Evolutionary conservation across 768 basidiomycete species (phyloP), one percentile per base, ranked within the genome.

Genomic region (Pleurotus cornucopiae): DNA sequence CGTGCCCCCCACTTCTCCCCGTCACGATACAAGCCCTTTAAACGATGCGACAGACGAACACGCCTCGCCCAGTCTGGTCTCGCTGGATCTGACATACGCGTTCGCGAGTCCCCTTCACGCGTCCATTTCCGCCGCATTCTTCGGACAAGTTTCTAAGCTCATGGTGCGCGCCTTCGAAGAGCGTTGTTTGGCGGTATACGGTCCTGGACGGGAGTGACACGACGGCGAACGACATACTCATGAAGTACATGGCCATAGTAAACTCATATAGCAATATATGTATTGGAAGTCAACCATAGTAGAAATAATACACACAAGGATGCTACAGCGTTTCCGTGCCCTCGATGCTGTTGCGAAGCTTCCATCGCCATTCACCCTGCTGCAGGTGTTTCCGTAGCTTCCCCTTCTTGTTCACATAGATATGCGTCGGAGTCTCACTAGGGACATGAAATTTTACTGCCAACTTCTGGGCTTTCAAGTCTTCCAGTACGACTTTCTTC

Each of bases 141-240:
- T 98, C 66, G 89, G 89, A 6, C 85, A 89, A 66, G 86, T 97
- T 4, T 90, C 91, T 2, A 83, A 82, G 61, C 78, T 88, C 71
- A 98, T 97, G 93, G 86, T 98, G 20, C 74, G 86, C 53, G 94
- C 95, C 1, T 99, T 99, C 63, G 94, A 98, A 72, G 78, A 87
- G 60, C 81, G 94, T 23, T 96, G 93, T 68, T 45, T 76, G 55
- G 73, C 79, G 49, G 74, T 96, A 4, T 94, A 94, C 63, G 89
- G 91, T 4, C 67, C 66, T 16, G 70, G 75, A 23, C 60, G 59
- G 4, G 40, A 56, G 56, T 69, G 54, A 64, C 6, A 16, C 30
- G 30, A 34, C 7, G 4, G 30, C 30, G 30, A 34, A 11, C 30
- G 9, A 34, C 11, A 34, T 9, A 34, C 7, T 34, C 30, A 34